Evolutionary conservation across 176 grass and related monocot species (phyloP), one percentile per base, ranked within the genome.

Genomic region (Hsuehochloa calcarea): DNA sequence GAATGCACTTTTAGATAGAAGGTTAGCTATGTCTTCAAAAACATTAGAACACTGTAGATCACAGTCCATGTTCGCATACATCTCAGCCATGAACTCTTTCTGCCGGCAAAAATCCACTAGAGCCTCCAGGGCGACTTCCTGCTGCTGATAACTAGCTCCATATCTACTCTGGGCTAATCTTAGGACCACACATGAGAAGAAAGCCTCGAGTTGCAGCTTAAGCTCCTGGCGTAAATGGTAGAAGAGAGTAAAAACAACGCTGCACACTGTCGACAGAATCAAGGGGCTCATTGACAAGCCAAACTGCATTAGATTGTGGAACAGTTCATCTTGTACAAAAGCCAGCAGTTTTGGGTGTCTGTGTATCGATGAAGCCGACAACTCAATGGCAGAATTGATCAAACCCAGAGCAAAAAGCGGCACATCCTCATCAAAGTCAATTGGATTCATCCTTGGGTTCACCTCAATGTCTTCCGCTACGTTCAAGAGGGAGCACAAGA

Each of bases 41-140:
- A 95, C 58, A 91, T 99, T 99, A 75, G 72, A 85, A 80, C 91
- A 99, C 66, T 91, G 86, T 70, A 99, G 89, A 81, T 99, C 93
- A 81, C 96, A 99, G 63, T 99, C 96, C 82, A 99, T 96, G 78
- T 99, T 99, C 3, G 81, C 92, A 92, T 96, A 96, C 96, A 99
- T 99, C 86, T 99, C 96, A 25, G 91, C 90, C 93, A 99, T 96
- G 75, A 99, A 99, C 71, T 90, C 89, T 87, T 96, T 96, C 80
- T 99, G 96, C 85, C 93, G 85, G 60, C 96, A 99, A 75, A 97
- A 97, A 87, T 99, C 96, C 58, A 96, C 88, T n/a, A 99, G 81
- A 87, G 91, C 89, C 84, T 99, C 96, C 86, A 96, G 67, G 14
- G 93, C 93, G 17, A 99, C 93, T 87, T 99, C 96, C 80, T 99